Percentiles rank a stretch among this genome's conserved stretches.
Conservation (phyloP, 257 asterid species). For the Coffea eugenioides region DNA sequence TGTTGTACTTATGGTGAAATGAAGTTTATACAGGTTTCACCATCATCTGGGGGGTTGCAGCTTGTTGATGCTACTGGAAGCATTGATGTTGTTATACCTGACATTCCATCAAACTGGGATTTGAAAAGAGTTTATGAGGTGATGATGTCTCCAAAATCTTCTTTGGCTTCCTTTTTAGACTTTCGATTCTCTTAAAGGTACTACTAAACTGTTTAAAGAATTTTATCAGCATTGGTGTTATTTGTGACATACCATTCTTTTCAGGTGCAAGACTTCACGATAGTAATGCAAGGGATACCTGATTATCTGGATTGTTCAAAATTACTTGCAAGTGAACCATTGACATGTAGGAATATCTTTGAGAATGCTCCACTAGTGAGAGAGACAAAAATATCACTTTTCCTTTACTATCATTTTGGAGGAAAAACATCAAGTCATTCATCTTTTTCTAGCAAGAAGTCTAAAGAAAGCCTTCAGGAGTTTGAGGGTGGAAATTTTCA, state of each 20-base stretch:
- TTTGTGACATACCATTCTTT: neutral
- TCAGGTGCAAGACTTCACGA: conserved; percentile 58
- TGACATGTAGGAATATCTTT: conserved; percentile 67
- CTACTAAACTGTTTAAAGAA: neutral
- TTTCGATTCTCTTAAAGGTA: neutral
- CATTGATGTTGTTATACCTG: conserved; percentile 56
- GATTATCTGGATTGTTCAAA: conserved; percentile 38
- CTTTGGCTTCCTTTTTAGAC: conserved; percentile 11
- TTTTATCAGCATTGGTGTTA: neutral
- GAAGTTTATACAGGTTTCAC: conserved; percentile 56
- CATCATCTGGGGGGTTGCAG: conserved; percentile 77
- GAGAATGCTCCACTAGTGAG: conserved; percentile 32
- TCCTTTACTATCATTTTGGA: conserved; percentile 39
- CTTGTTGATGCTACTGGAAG: conserved; percentile 91
- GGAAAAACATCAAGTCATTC: conserved; percentile 32
- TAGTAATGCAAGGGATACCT: conserved; percentile 62
- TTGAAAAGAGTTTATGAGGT: conserved; percentile 63
- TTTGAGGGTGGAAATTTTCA: conserved; percentile 65
- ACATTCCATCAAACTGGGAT: conserved; percentile 54
- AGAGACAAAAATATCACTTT: conserved; percentile 40
- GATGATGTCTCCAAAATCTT: conserved; percentile 5
- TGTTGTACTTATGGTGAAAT: conserved; percentile 20
- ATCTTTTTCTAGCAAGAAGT: conserved; percentile 34
- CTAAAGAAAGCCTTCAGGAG: conserved; percentile 36
- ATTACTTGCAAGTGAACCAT: conserved; percentile 40